Conservation (phyloP, 305 asterid genomes). For the Fraxinus baroniana region DNA sequence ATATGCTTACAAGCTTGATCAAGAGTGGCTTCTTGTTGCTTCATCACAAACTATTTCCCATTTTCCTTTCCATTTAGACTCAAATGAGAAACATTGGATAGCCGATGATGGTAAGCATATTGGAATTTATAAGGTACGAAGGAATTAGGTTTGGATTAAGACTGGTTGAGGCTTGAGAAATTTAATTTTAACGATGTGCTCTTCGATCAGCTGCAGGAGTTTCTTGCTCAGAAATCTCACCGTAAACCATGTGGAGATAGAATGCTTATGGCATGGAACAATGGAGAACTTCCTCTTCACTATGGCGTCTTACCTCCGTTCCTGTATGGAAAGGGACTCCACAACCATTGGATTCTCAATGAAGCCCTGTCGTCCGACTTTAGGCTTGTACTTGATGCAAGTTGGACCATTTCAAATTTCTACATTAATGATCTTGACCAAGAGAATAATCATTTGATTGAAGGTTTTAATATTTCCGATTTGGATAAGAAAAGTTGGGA, state of each 20-base stretch:
- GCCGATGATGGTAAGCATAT: conserved; percentile 46
- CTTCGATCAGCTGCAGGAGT: conserved; percentile 68
- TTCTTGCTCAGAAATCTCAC: conserved; percentile 35
- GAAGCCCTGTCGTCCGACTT: conserved; percentile 79
- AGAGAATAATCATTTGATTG: conserved; percentile 19
- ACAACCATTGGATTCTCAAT: conserved; percentile 70
- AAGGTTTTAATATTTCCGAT: conserved; percentile 27
- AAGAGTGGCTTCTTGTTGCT: conserved; percentile 81
- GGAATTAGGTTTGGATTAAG: conserved; percentile 19
- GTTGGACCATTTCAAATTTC: conserved; percentile 61
- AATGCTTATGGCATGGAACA: conserved; percentile 89
- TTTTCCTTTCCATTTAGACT: conserved; percentile 59
- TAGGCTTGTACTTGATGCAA: conserved; percentile 80
- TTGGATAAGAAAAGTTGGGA: conserved; percentile 54
- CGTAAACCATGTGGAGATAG: conserved; percentile 39
- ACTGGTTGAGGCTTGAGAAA: conserved; percentile 9
- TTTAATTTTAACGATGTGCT: conserved; percentile 22
- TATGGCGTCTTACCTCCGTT: conserved; percentile 86
- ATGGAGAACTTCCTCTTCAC: conserved; percentile 79
- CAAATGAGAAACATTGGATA: conserved; percentile 54
- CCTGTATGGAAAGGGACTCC: conserved; percentile 67
- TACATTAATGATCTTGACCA: conserved; percentile 36
- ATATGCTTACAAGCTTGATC: conserved; percentile 74
- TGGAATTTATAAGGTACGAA: conserved; percentile 49
- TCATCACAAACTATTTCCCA: conserved; percentile 43